Conservation (phyloP, 768 basidiomycete genomes). For the Termitomyces sp. region DNA sequence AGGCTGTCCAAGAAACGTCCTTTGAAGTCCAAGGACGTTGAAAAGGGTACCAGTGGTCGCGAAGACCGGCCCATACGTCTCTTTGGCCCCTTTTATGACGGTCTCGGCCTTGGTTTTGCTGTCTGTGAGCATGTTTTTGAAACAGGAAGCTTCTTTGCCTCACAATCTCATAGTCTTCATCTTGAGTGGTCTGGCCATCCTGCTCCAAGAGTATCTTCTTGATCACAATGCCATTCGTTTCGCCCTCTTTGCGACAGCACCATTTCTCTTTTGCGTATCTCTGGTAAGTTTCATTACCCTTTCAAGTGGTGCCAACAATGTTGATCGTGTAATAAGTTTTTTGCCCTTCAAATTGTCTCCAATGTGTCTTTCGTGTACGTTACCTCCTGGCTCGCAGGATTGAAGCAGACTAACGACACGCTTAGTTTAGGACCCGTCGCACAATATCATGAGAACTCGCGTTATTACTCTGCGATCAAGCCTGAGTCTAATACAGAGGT, state of each 20-base stretch:
- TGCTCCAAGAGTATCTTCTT: slow-evolving; percentile 63
- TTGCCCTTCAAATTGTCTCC: slow-evolving; percentile 62
- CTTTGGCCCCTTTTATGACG: slow-evolving; percentile 69
- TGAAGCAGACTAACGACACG: not conserved
- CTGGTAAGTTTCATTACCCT: slow-evolving; percentile 40
- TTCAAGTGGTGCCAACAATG: not conserved
- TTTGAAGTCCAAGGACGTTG: slow-evolving; percentile 36
- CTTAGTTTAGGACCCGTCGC: slow-evolving; percentile 74
- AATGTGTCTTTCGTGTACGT: slow-evolving; percentile 62
- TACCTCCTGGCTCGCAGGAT: not conserved
- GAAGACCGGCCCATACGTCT: slow-evolving; percentile 47
- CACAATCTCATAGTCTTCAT: slow-evolving; percentile 52
- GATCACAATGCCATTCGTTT: slow-evolving; percentile 65
- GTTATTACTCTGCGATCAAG: slow-evolving; percentile 70
- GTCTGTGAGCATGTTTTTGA: slow-evolving; percentile 43
- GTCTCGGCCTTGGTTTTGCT: slow-evolving; percentile 61
- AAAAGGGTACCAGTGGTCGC: slow-evolving; percentile 37
- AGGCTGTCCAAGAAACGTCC: slow-evolving; percentile 35
- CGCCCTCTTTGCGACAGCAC: slow-evolving; percentile 56
- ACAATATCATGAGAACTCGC: slow-evolving; percentile 81
- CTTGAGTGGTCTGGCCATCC: slow-evolving; percentile 49
- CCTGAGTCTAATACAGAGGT: slow-evolving; percentile 60
- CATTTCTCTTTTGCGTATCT: slow-evolving; percentile 73
- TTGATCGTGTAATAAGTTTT: slow-evolving; percentile 48
- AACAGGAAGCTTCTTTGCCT: not conserved